phyloP scores from a whole-genome alignment of 2,329 filamentous ascomycete genomes.

The Epichloe baconii region DNA sequence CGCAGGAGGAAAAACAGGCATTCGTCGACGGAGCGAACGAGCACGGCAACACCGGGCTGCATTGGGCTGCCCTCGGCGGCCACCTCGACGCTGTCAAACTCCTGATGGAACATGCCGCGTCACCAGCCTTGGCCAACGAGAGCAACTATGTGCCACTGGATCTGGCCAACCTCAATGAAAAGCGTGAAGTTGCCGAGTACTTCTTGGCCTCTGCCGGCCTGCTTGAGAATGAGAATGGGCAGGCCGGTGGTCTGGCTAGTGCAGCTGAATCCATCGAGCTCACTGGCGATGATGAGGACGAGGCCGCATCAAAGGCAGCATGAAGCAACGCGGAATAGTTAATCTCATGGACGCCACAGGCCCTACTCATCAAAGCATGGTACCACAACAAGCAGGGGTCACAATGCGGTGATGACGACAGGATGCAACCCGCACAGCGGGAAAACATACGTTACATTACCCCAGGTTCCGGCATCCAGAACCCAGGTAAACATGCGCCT shows the following conservation, averaged over 20 bases:
- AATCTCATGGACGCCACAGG: neutral
- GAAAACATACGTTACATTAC: slow-evolving; percentile 1
- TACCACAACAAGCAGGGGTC: neutral
- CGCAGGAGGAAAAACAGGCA: slow-evolving; percentile 29
- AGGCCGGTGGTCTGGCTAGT: slow-evolving; percentile 29
- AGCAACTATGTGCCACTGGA: slow-evolving; percentile 73
- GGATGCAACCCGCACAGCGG: slow-evolving; percentile 1
- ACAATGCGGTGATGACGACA: neutral
- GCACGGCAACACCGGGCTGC: slow-evolving; percentile 79
- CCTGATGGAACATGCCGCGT: slow-evolving; percentile 63
- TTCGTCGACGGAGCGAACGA: slow-evolving; percentile 61
- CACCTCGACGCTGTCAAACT: slow-evolving; percentile 70
- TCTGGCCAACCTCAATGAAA: slow-evolving; percentile 57
- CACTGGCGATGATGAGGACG: slow-evolving; percentile 17
- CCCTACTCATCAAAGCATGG: neutral
- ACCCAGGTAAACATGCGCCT: neutral
- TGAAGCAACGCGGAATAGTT: neutral
- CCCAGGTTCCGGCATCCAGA: neutral
- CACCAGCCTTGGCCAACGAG: slow-evolving; percentile 65
- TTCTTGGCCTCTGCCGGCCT: slow-evolving; percentile 37
- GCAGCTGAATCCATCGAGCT: slow-evolving; percentile 27
- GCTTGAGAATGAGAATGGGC: slow-evolving; percentile 34
- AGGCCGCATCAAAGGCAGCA: slow-evolving; percentile 8
- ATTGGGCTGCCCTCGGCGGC: slow-evolving; percentile 88
- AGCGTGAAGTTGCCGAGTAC: slow-evolving; percentile 50